Conservation (phyloP, 306 rosid genomes). For the Arachis hypogaea region DNA sequence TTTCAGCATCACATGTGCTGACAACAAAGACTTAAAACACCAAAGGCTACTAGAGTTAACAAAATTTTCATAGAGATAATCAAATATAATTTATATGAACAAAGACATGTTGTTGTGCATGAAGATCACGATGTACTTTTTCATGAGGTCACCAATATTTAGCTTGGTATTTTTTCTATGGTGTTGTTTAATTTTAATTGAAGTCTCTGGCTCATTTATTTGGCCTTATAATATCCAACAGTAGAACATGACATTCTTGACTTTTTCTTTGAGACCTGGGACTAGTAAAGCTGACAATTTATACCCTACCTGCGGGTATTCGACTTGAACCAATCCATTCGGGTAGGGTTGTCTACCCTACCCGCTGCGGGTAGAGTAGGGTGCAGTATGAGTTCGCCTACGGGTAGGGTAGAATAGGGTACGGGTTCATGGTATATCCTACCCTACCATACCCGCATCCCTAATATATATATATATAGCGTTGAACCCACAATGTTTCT, state of each 20-base stretch:
- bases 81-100: conserved; percentile 32
- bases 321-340: no score
- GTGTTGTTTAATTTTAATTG: neutral
- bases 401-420: no score
- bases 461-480: no score
- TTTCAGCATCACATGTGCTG: neutral
- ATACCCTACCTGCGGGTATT: no score
- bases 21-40: conserved; percentile 20
- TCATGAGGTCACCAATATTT: neutral
- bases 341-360: no score
- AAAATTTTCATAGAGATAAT: conserved; percentile 34
- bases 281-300: no score
- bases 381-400: no score
- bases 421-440: no score
- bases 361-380: no score
- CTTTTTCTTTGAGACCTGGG: conserved; percentile 30
- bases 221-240: conserved; percentile 42
- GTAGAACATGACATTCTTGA: conserved; percentile 64
- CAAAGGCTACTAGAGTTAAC: conserved; percentile 8
- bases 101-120: conserved; percentile 28
- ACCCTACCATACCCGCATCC: no score
- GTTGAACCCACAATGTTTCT: no score
- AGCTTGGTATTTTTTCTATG: conserved; percentile 19
- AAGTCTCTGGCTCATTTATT: conserved; percentile 3
- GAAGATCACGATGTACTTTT: conserved; percentile 2